These are phyloP conservation scores for Plasmodium sp. DNA, from an alignment of 169 alveolate species.

Conservation along the genomic window DNA sequence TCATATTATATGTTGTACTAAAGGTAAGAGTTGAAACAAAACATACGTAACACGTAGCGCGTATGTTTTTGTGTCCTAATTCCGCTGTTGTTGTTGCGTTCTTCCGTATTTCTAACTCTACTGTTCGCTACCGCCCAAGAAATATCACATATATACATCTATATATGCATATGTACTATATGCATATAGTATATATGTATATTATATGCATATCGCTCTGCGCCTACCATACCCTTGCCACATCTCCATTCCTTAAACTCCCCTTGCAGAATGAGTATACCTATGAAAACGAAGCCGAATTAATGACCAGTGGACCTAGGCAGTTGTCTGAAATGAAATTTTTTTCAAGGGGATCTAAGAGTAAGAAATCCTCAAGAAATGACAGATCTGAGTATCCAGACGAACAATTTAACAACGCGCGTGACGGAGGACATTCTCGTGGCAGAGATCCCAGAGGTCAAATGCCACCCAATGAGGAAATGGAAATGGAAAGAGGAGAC, in stretches of 20 bases:
- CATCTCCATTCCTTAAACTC: neutral
- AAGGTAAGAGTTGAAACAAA: neutral
- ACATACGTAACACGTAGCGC: neutral
- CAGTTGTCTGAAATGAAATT: neutral
- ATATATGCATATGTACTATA: neutral
- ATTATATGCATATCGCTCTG: neutral
- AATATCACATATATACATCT: neutral
- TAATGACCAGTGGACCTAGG: neutral
- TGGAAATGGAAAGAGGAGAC: neutral
- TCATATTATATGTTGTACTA: neutral
- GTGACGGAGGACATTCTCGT: neutral
- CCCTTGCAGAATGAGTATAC: conserved; percentile 5
- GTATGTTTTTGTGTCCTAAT: neutral
- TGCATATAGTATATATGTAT: neutral
- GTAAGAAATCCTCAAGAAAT: neutral
- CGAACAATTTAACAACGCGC: neutral
- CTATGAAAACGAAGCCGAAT: neutral
- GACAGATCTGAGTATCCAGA: neutral
- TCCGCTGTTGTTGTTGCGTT: neutral
- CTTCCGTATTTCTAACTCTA: neutral
- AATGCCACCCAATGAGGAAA: neutral
- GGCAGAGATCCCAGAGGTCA: neutral
- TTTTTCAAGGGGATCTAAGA: neutral
- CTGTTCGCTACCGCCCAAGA: neutral
- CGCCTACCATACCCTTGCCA: neutral